A percentile compares a stretch with the other conserved stretches of the same genome.
Conservation (phyloP, 2,329 filamentous ascomycete species). For the Malbranchea zuffiana region DNA sequence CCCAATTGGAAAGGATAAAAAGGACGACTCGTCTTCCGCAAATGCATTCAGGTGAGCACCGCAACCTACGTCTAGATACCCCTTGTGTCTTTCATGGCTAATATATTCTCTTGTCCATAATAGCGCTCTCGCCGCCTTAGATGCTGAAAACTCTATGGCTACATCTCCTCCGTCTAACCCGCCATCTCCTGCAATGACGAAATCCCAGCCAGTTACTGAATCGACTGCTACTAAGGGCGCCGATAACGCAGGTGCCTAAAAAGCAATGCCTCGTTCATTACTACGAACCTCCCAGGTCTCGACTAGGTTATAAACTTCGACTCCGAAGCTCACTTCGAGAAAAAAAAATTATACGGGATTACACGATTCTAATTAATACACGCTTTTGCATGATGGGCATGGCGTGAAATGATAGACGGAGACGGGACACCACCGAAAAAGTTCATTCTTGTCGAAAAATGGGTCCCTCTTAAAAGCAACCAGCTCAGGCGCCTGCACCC, state of each 20-base stretch:
- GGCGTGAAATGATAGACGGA: too few relatives aligned
- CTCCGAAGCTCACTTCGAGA: too few relatives aligned
- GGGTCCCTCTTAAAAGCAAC: too few relatives aligned
- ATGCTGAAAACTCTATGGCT: slow-evolving; percentile 37
- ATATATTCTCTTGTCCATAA: slow-evolving; percentile 14
- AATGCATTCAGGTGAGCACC: slow-evolving; percentile 85
- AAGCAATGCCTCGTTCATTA: background rate
- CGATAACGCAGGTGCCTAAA: slow-evolving; percentile 6
- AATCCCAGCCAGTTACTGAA: slow-evolving; percentile 35
- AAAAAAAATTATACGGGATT: too few relatives aligned
- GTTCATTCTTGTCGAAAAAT: too few relatives aligned
- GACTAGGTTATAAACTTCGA: too few relatives aligned
- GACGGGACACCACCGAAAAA: too few relatives aligned
- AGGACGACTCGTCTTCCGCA: slow-evolving; percentile 55
- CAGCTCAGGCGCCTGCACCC: too few relatives aligned
- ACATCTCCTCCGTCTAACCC: slow-evolving; percentile 38
- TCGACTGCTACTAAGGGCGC: slow-evolving; percentile 17
- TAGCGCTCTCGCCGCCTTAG: slow-evolving; percentile 39
- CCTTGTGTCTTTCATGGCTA: slow-evolving; percentile 13
- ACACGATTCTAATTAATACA: too few relatives aligned
- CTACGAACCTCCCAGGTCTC: background rate
- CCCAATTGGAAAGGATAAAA: slow-evolving; percentile 53
- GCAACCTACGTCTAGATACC: slow-evolving; percentile 3
- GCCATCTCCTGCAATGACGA: slow-evolving; percentile 37
- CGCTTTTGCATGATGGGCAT: too few relatives aligned